Evolutionary conservation across 495 filamentous ascomycete genomes (phyloP).

Genomic region (Lasiosphaeriaceae sp.): DNA sequence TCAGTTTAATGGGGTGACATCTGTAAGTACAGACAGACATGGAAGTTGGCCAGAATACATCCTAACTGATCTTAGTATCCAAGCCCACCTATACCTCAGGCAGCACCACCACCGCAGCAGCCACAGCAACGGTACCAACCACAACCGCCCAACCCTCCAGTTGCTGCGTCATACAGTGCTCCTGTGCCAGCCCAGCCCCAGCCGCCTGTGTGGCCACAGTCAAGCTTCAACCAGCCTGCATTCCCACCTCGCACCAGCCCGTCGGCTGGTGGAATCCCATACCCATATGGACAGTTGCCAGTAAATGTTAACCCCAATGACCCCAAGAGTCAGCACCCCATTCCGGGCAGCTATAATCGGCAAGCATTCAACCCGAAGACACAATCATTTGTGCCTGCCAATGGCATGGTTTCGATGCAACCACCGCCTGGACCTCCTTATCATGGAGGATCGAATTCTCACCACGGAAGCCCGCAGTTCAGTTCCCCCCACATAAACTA

Average conservation of each 20-base stretch:
- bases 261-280: slow-evolving; percentile 47
- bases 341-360: slow-evolving; percentile 77
- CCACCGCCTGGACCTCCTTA: slow-evolving; percentile 27
- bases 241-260: slow-evolving; percentile 30
- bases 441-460: slow-evolving; percentile 30
- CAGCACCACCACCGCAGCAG: slow-evolving; percentile 24
- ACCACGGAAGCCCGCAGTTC: slow-evolving; percentile 45
- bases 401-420: slow-evolving; percentile 42
- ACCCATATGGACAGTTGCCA: slow-evolving; percentile 74
- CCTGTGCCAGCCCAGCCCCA: slow-evolving; percentile 33
- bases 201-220: slow-evolving; percentile 13
- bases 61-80: slow-evolving; percentile 28
- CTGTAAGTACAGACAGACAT: slow-evolving; percentile 28
- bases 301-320: slow-evolving; percentile 61
- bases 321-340: slow-evolving; percentile 66
- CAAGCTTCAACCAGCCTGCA: slow-evolving; percentile 26
- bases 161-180: slow-evolving; percentile 37
- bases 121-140: slow-evolving; percentile 29
- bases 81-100: slow-evolving; percentile 22
- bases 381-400: slow-evolving; percentile 76
- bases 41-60: not conserved
- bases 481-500: slow-evolving; percentile 42
- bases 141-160: slow-evolving; percentile 31
- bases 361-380: slow-evolving; percentile 92
- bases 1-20: slow-evolving; percentile 31